Base-by-base conservation (phyloP, 176 grass and related monocot species). In the Panicum miliaceum region DNA sequence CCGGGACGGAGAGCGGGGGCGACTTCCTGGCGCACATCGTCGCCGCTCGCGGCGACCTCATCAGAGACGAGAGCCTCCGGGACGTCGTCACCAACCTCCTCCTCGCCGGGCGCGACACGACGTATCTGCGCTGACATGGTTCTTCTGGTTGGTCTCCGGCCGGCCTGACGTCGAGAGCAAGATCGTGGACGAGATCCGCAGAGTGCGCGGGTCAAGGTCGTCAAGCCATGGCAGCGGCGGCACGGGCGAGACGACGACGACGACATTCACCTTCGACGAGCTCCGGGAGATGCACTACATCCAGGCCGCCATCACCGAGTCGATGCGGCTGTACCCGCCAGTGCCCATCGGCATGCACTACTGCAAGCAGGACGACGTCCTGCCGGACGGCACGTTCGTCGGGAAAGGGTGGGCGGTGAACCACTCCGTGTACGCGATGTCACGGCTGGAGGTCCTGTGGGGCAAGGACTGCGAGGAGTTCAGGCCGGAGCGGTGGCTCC, bases 201-300 rank as follows among this genome's bases (percentile, higher is more conserved):
- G 48, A 1, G 15, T 93, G 29, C 82, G 81, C 50, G 57, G 54
- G 6, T 13, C 46, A 11, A 48, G 46, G 19, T 53, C 14, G 29
- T 32, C 29, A 32, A 32, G 29, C 29, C 81, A 60, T 50, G 71
- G 2, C 2, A 15, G 6, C 80, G 27, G 82, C 90, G 64, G 80
- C 88, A 48, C 15, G 50, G 4, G 2, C 20, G 2, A 79, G 26
- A 84, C 90, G 50, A 79, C 89, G 57, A 66, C 93, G 12, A 3
- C 86, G 11, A 84, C 57, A 0, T 92, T 91, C 72, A 80, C 80
- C 65, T 68, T 90, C 0, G 90, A 92, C 25, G 92, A 94, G 62
- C 79, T 97, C 47, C 84, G 90, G 11, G 86, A 92, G 72, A 94
- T 94, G 92, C 82, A 97, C 43, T 97, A 94, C 86, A 68, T 97